These are phyloP conservation scores for Geranium incanum DNA, from an alignment of 441 rosid genomes.

Conservation along the genomic window DNA sequence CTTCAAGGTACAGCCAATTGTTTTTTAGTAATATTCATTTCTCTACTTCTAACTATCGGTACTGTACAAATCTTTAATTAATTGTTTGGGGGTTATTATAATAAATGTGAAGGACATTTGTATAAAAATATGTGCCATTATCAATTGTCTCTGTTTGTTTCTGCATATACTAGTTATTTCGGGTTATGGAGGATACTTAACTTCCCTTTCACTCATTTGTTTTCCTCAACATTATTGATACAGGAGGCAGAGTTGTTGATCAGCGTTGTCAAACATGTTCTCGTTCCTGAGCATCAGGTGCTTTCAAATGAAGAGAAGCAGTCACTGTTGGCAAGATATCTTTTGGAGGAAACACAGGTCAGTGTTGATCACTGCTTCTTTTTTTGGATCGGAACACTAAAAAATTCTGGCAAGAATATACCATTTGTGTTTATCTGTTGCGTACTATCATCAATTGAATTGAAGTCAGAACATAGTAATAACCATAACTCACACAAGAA, in stretches of 20 bases:
- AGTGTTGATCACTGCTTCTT: background rate
- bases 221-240: conserved; percentile 6
- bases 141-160: background rate
- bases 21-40: background rate
- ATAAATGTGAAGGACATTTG: background rate
- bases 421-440: background rate
- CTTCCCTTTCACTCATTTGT: background rate
- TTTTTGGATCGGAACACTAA: background rate
- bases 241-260: conserved; percentile 49
- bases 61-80: background rate
- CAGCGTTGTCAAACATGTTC: conserved; percentile 42
- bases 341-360: conserved; percentile 49
- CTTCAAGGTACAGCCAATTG: conserved; percentile 29
- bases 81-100: too few relatives aligned
- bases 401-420: background rate
- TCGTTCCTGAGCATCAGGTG: conserved; percentile 44
- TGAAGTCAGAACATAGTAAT: background rate
- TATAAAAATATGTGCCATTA: background rate
- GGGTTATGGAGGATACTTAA: background rate
- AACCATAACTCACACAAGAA: background rate
- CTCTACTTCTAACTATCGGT: background rate
- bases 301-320: conserved; percentile 43
- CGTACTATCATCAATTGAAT: background rate
- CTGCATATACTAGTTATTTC: background rate
- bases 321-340: conserved; percentile 37